Evolutionary conservation across 2,329 filamentous ascomycete genomes (phyloP).

Genomic region (Ceratocystis ficicola): DNA sequence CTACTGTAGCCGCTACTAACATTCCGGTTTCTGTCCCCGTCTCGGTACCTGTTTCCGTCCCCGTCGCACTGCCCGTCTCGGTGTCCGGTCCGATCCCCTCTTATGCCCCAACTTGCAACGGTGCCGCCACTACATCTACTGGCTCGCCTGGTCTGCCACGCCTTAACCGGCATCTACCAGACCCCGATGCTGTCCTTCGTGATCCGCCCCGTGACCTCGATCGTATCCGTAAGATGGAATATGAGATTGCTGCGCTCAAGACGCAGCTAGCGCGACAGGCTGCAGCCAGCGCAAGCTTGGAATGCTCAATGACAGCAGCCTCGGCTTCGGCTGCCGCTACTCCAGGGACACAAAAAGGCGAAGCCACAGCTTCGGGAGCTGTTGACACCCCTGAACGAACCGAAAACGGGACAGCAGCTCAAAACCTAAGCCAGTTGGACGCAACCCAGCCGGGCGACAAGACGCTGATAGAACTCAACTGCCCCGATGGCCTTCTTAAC

Average conservation of each 20-base stretch:
- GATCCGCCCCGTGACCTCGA: conserved; percentile 41
- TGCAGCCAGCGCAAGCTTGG: conserved; percentile 28
- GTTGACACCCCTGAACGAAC: conserved; percentile 1
- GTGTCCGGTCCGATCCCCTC: background rate
- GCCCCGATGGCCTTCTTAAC: conserved; percentile 30
- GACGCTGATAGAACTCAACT: conserved; percentile 33
- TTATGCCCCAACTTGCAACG: background rate
- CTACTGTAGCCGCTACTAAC: conserved; percentile 28
- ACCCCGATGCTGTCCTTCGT: conserved; percentile 29
- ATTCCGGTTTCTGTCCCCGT: background rate
- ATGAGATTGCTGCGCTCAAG: conserved; percentile 47
- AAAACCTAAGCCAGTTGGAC: conserved; percentile 27
- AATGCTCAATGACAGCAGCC: conserved; percentile 38
- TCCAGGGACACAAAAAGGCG: conserved; percentile 35
- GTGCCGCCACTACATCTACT: background rate
- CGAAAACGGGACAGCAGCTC: conserved; percentile 9
- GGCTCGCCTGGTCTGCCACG: conserved; percentile 35
- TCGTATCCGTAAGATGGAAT: conserved; percentile 46
- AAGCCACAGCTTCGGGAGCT: conserved; percentile 29
- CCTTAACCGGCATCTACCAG: conserved; percentile 28
- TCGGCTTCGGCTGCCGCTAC: conserved; percentile 9
- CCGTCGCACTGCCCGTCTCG: background rate
- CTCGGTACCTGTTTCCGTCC: background rate
- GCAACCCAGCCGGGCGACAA: conserved; percentile 26
- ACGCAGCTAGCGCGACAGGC: conserved; percentile 37